Conservation (phyloP, 352 stramenopile genomes). For the Phytopythium oedochilum region DNA sequence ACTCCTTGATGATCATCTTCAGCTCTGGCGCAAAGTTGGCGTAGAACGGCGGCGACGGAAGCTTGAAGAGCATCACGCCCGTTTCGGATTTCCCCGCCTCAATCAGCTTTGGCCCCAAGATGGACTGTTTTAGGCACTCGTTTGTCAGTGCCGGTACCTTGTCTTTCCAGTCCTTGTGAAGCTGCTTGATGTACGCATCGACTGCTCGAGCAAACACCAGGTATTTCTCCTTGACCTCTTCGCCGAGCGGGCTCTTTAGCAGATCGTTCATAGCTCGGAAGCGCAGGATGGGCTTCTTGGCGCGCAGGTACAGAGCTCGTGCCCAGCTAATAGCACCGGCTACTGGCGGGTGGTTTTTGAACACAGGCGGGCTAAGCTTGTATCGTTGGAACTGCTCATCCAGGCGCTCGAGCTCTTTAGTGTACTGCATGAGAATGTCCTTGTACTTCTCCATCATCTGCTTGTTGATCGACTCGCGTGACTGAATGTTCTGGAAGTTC, state of each 20-base stretch:
- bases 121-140: conserved; percentile 92
- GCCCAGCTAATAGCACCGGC: conserved; percentile 84
- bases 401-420: conserved; percentile 92
- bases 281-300: conserved; percentile 93
- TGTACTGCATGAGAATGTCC: conserved; percentile 96
- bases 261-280: conserved; percentile 94
- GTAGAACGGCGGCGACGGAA: conserved; percentile 89
- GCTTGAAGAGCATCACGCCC: conserved; percentile 69
- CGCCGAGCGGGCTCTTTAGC: conserved; percentile 86
- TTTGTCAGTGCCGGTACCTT: conserved; percentile 85
- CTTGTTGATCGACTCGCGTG: conserved; percentile 94
- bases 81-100: conserved; percentile 75
- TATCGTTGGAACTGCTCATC: conserved; percentile 87
- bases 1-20: conserved; percentile 94
- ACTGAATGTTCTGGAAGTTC: conserved; percentile 96
- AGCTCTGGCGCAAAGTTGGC: conserved; percentile 93
- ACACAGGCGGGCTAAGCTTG: conserved; percentile 84
- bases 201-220: conserved; percentile 90
- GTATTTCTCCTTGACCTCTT: conserved; percentile 94
- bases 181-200: conserved; percentile 90
- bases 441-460: conserved; percentile 97
- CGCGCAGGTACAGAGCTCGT: conserved; percentile 81
- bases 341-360: conserved; percentile 92
- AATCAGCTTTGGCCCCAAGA: conserved; percentile 81
- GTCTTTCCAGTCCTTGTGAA: conserved; percentile 93